Base-by-base conservation (phyloP, 768 basidiomycete genomes). In the Paxillus ammoniavirescens region DNA sequence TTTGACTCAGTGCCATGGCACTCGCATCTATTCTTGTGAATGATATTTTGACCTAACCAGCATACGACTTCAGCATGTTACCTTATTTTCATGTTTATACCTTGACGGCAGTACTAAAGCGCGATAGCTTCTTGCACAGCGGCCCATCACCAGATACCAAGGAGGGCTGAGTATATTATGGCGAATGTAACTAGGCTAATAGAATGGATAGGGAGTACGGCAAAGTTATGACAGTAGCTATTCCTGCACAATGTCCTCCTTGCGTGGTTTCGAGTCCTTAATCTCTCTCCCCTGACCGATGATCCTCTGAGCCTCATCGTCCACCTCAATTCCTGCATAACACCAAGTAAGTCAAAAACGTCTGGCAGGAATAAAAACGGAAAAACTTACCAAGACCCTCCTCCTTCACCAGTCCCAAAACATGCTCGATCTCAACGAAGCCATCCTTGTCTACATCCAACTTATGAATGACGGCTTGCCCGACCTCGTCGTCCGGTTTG, bases 371-470 rank as follows among this genome's bases (percentile, higher is more conserved):
- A 44, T 38, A 35, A 48, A 4, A 61, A 53, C 9, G 5, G 12
- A 15, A 26, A 28, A 1, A 68, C 81, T 45, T 62, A 87, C 89
- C 89, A 21, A 95, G 72, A 13, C 92, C 92, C 60, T 93, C 91
- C 72, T 97, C 91, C 62, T 84, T 81, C 21, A 95, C 89, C 58
- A 96, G 73, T 12, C 89, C 91, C 53, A 96, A 71, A 35, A 99
- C 94, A 65, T 99, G 95, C 70, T 96, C 92, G 43, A 98, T 79
- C 67, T 95, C 92, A 23, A 98, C 94, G 65, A 85, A 96, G 0
- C 96, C 95, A 66, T 98, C 96, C 71, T 91, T 85, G 73, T 98
- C 96, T 9, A 92, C 89, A 67, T 99, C 97, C 63, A 98, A 74
- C 72, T 98, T 98, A 66, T 92, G 85, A 49, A 95, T 84, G 47